Conservation (phyloP, 2,329 filamentous ascomycete species). For the Escovopsis sp. region DNA sequence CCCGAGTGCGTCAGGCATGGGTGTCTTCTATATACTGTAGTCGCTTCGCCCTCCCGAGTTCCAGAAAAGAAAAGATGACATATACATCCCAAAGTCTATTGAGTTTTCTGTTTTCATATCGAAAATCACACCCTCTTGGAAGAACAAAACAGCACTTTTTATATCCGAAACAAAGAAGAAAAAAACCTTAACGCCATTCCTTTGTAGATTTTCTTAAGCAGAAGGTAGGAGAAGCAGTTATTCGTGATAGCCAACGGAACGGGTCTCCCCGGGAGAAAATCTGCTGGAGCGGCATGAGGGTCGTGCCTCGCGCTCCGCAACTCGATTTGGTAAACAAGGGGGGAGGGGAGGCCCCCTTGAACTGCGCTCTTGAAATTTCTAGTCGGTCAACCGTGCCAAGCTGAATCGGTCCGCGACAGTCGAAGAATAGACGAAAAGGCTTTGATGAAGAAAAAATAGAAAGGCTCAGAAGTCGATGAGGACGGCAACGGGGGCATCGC, state of each 20-base stretch:
- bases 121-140: not conserved
- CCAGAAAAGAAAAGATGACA: conserved; percentile 1
- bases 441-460: not conserved
- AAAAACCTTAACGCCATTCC: conserved; percentile 1
- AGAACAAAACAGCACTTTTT: conserved; percentile 1
- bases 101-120: conserved; percentile 4
- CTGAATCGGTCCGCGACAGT: not conserved
- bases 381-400: no score
- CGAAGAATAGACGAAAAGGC: conserved; percentile 1
- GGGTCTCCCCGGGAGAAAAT: not conserved
- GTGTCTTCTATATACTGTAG: conserved; percentile 4
- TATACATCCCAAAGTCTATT: conserved; percentile 7
- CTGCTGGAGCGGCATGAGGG: not conserved
- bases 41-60: not conserved
- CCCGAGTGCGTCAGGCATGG: conserved; percentile 5
- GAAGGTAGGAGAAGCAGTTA: not conserved
- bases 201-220: not conserved
- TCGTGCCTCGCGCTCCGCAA: no score
- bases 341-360: not conserved
- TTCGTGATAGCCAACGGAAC: not conserved
- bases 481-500: conserved; percentile 62
- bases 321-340: not conserved
- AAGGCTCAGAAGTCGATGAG: conserved; percentile 44
- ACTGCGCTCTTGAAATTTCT: no score
- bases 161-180: not conserved